These are phyloP conservation scores for Picochlorum sp. DNA, from an alignment of 139 green algal genomes.

Conservation along the genomic window DNA sequence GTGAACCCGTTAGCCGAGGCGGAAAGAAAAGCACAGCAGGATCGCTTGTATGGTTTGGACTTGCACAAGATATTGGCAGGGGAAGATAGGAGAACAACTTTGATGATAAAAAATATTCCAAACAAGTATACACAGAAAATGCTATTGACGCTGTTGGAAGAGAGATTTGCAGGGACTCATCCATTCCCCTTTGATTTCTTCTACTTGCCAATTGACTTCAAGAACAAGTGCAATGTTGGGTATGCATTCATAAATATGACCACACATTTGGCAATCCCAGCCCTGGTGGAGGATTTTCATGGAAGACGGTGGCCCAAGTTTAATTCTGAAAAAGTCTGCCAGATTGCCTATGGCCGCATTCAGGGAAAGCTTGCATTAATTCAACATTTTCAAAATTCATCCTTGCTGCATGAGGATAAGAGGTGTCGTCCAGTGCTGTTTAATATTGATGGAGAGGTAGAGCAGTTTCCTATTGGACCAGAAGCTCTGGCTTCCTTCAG, in stretches of 20 bases:
- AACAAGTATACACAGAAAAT: conserved; percentile 99
- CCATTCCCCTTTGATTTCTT: conserved; percentile 66
- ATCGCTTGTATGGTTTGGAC: conserved; percentile 79
- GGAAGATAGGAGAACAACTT: conserved; percentile 86
- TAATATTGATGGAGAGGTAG: conserved; percentile 44
- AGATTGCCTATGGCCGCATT: conserved; percentile 91
- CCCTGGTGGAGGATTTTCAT: conserved; percentile 83
- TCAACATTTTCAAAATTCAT: conserved; percentile 94
- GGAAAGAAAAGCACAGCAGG: conserved; percentile 66
- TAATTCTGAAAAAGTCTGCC: conserved; percentile 93
- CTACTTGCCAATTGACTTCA: conserved; percentile 91
- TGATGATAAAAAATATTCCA: conserved; percentile 99
- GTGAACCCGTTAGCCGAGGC: conserved; percentile 62
- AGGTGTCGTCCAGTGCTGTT: conserved; percentile 93
- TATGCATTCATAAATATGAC: conserved; percentile 99
- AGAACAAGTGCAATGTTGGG: conserved; percentile 99
- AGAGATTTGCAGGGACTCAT: conserved; percentile 65
- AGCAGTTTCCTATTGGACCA: conserved; percentile 27
- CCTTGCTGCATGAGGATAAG: conserved; percentile 98
- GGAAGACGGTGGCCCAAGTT: conserved; percentile 92
- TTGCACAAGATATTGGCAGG: conserved; percentile 50
- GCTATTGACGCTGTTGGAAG: conserved; percentile 73
- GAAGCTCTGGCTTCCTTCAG: not conserved
- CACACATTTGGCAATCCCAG: conserved; percentile 65
- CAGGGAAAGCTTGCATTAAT: conserved; percentile 81